These are phyloP conservation scores for Paracamarosporium sp. DNA, from an alignment of 2,329 filamentous ascomycete species.

Conservation along the genomic window DNA sequence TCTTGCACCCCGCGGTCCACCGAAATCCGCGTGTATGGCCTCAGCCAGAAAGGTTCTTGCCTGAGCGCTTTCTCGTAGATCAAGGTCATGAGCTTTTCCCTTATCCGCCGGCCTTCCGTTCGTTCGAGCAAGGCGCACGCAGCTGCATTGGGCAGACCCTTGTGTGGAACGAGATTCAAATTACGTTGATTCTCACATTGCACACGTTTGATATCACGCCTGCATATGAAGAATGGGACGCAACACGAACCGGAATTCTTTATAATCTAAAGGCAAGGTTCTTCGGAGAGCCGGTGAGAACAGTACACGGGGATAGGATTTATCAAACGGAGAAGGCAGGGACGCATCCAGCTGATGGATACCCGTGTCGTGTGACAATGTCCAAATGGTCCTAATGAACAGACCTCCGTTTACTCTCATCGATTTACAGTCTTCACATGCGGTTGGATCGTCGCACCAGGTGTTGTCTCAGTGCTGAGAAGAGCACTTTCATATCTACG, in stretches of 20 bases:
- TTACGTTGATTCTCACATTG: conserved; percentile 29
- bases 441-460: too few species aligned
- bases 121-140: conserved; percentile 48
- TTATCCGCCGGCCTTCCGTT: conserved; percentile 27
- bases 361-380: conserved; percentile 23
- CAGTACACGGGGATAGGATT: conserved; percentile 12
- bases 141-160: conserved; percentile 48
- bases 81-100: conserved; percentile 15
- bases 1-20: not conserved
- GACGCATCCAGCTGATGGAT: conserved; percentile 17
- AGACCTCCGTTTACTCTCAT: too few species aligned
- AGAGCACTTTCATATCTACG: too few species aligned
- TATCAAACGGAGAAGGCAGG: conserved; percentile 21
- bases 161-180: conserved; percentile 44
- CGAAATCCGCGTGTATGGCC: not conserved
- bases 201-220: conserved; percentile 29
- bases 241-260: not conserved
- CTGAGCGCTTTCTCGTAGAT: conserved; percentile 23
- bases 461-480: too few species aligned
- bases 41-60: conserved; percentile 22
- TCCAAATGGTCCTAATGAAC: not conserved
- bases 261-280: not conserved
- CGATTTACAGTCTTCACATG: too few species aligned
- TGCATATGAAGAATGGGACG: conserved; percentile 25
- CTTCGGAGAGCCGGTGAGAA: conserved; percentile 6